A percentile compares a stretch with the other conserved stretches of the same genome.
Evolutionary conservation across 2,329 filamentous ascomycete genomes (phyloP).

Genomic region (Colletotrichum sp.): DNA sequence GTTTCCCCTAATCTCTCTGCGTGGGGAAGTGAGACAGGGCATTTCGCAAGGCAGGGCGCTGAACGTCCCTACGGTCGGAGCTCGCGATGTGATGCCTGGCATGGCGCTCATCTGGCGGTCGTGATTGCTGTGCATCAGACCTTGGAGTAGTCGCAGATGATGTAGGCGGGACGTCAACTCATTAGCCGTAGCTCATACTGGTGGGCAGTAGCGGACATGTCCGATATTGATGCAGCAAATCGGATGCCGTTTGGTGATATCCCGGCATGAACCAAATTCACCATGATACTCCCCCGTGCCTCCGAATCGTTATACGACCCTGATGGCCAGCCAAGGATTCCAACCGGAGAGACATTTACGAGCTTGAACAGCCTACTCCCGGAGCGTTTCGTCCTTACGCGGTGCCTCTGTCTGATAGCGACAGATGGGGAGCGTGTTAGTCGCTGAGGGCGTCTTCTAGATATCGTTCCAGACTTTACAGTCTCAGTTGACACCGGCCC

Average conservation of each 20-base stretch:
- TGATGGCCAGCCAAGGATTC: neutral
- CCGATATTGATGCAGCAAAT: neutral
- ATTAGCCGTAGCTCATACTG: neutral
- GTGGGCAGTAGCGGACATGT: neutral
- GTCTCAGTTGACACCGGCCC: neutral
- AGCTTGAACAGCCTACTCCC: neutral
- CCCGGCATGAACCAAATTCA: neutral
- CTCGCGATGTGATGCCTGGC: slow-evolving; percentile 5
- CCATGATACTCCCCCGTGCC: neutral
- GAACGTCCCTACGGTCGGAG: neutral
- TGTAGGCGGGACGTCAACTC: neutral
- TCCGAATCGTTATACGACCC: neutral
- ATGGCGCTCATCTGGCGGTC: neutral
- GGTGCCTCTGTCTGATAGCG: neutral
- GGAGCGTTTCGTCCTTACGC: neutral
- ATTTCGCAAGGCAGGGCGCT: slow-evolving; percentile 7
- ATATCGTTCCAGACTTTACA: neutral
- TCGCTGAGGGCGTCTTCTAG: neutral
- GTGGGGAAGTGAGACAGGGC: neutral
- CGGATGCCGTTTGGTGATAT: neutral
- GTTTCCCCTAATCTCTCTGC: neutral
- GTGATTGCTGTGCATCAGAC: neutral
- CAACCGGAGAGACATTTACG: neutral
- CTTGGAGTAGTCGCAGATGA: neutral
- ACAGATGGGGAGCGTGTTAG: neutral